Conservation (phyloP, 2,329 filamentous ascomycete species). For the Calonectria pseudoturangicola region DNA sequence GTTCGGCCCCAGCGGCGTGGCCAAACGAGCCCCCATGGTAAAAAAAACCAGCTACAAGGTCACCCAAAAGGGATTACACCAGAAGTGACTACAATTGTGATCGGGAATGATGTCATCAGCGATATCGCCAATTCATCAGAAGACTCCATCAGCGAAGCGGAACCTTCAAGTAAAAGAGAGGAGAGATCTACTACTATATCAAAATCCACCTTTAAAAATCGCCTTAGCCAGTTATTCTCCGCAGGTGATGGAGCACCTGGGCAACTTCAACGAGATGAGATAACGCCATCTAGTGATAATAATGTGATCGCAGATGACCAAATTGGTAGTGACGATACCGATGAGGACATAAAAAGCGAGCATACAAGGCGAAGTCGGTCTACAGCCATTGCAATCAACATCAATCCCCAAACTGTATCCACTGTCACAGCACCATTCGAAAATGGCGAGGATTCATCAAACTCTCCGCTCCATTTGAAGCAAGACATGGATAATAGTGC, state of each 20-base stretch:
- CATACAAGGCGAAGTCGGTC: neutral
- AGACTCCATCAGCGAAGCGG: neutral
- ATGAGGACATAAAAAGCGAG: neutral
- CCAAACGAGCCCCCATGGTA: constrained; percentile 17
- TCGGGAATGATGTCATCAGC: constrained; percentile 46
- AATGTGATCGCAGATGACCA: neutral
- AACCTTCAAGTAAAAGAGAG: neutral
- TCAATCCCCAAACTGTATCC: neutral
- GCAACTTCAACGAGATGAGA: constrained; percentile 11
- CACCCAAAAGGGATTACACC: constrained; percentile 29
- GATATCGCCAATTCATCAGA: neutral
- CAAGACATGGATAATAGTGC: neutral
- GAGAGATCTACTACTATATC: constrained; percentile 34
- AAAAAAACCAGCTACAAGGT: constrained; percentile 27
- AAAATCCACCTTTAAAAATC: constrained; percentile 47
- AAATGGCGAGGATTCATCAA: neutral
- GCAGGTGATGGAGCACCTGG: constrained; percentile 35
- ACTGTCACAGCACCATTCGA: neutral
- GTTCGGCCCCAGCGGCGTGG: constrained; percentile 36
- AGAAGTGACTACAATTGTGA: constrained; percentile 46
- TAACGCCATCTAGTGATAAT: constrained; percentile 44
- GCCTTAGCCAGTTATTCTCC: constrained; percentile 45
- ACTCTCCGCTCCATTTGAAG: neutral
- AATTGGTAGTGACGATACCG: constrained; percentile 4
- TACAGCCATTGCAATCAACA: neutral